Evolutionary conservation across 176 grass and related monocot genomes (phyloP), one percentile per base, ranked within the genome.

Genomic region (sorghum (Sorghum bicolor)): DNA sequence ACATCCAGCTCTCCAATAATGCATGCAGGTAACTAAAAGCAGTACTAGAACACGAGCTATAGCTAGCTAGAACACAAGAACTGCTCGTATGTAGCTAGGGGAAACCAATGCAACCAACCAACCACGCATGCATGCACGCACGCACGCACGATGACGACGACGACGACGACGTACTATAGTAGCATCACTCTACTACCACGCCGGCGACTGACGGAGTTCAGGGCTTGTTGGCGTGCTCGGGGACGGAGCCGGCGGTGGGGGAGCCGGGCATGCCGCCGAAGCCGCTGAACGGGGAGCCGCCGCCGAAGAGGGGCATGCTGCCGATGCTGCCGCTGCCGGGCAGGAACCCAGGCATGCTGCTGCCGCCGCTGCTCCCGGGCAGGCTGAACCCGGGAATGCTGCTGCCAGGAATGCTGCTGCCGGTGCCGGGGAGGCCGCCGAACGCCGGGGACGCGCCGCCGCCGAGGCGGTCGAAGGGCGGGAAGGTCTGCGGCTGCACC

Each of bases 401-500:
- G 38, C 86, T 76, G 31, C 86, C 77, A 32, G 82, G 87, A 33
- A 84, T 84, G 75, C 81, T 45, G 39, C 86, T 76, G 31, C 87
- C 77, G 10, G 40, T 13, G 50, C 82, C 64, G 19, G 88, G 88
- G 4, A 86, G 8, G 28, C 88, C 86, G n/a, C 87, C 79, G 62
- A 88, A 80, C 13, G 62, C 74, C 24, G 87, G 88, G 0, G 65
- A 78, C 24, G 57, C 22, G 71, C 78, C 48, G 24, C 79, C 60
- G 17, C 86, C 91, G 8, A 91, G 20, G 78, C 88, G 78, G 74
- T 92, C 91, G 74, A 96, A 96, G 15, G 88, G 88, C 7, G 91
- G 91, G 84, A 93, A 96, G 76, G 91, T 96, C 68, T 70, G 43
- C 33, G 94, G 91, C 76, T 96, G 79, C 68, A 91, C 50, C 37